Evolutionary conservation across 2,329 filamentous ascomycete species (phyloP), one percentile per base, ranked within the genome.

Genomic region (Ophiostoma tasmaniense): DNA sequence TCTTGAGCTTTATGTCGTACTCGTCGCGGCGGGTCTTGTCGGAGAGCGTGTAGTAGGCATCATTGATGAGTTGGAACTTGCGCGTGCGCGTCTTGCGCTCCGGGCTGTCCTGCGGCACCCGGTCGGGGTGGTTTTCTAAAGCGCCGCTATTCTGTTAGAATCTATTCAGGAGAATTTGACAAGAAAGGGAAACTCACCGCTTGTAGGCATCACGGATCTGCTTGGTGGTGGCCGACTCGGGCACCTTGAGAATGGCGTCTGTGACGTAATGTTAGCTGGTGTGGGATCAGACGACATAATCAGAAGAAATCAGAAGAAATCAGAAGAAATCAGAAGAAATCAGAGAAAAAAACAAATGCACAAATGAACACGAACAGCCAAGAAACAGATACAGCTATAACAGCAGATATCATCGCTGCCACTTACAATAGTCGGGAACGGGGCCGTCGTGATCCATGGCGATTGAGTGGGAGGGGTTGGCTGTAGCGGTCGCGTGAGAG

Each of bases 121-220:
- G 91, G 78, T 99, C 95, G 1, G 94, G 94, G 78, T 98, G 94
- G 72, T 91, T 93, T 80, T 95, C 96, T 64, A 98, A 83, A 5
- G 94, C 94, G 75, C 91, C 91, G 76, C 90, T 93, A 75, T 13
- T 2, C n/a, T 17, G 61, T 64, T 37, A 37, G n/a, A 14, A 2
- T 25, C 30, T 25, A 2, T 17, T 45, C 33, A 28, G 42, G 42
- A n/a, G 13, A 6, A 14, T 22, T 8, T n/a, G 22, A 35, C 2
- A 30, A 68, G 45, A n/a, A 13, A 65, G 68, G 42, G 20, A n/a
- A 14, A 37, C 17, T 10, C 25, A 91, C 90, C 90, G 90, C 78
- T 99, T 99, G 83, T 98, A 99, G 66, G 93, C 95, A 83, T 92
- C 90, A 74, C 94, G 90, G 76, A 99, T 89, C 77, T 98, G 90